phyloP scores from a whole-genome alignment of 495 filamentous ascomycete genomes.

The Penicillium turbatum region DNA sequence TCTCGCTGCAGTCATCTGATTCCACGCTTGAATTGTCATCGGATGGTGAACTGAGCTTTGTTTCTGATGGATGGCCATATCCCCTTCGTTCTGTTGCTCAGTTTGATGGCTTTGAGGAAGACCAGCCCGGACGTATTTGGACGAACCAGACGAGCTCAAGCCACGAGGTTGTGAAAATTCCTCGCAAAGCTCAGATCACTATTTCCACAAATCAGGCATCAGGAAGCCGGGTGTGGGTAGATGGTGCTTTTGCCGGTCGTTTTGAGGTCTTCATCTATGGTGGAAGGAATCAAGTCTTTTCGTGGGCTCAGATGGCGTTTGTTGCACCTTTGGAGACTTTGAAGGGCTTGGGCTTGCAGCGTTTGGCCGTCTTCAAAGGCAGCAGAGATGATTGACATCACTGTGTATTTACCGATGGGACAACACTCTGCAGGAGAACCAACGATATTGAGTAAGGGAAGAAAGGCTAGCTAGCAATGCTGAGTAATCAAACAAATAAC shows the following conservation, averaged over 20 bases:
- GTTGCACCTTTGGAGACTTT: conserved; percentile 45
- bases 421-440: background rate
- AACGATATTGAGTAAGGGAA: too few species aligned
- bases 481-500: too few species aligned
- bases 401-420: background rate
- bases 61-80: conserved; percentile 47
- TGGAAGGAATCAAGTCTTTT: conserved; percentile 45
- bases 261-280: conserved; percentile 55
- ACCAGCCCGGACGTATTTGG: conserved; percentile 31
- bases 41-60: conserved; percentile 36
- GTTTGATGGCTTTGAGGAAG: conserved; percentile 24
- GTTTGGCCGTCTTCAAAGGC: background rate
- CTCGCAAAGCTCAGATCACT: conserved; percentile 15
- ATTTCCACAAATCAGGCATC: conserved; percentile 36
- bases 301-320: conserved; percentile 57
- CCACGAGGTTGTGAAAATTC: conserved; percentile 23
- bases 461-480: too few species aligned
- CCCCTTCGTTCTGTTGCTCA: conserved; percentile 42
- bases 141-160: conserved; percentile 27
- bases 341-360: conserved; percentile 21
- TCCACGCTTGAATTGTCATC: conserved; percentile 28
- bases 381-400: background rate
- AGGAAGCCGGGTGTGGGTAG: conserved; percentile 47
- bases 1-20: conserved; percentile 37
- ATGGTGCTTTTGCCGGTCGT: conserved; percentile 41